Evolutionary conservation across 257 asterid species (phyloP).

Genomic region (Rhazya stricta): DNA sequence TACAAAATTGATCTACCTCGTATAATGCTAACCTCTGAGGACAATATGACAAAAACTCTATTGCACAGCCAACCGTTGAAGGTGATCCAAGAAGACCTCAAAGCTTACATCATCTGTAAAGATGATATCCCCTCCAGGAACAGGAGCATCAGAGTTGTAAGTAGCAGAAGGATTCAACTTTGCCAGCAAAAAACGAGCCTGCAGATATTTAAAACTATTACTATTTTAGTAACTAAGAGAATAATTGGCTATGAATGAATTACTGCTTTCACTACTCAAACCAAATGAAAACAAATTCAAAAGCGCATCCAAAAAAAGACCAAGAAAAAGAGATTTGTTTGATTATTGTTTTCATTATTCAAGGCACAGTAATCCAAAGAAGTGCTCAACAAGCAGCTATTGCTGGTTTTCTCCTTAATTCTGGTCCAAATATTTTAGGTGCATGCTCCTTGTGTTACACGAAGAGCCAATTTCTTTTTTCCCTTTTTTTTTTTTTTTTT

Average conservation of each 20-base stretch:
- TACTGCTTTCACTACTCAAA: background rate
- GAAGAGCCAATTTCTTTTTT: too few relatives aligned
- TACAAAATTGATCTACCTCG: slow-evolving; percentile 45
- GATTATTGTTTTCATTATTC: too few relatives aligned
- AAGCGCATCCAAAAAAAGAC: too few relatives aligned
- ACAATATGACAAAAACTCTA: slow-evolving; percentile 30
- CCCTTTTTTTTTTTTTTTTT: too few relatives aligned
- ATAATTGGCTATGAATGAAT: background rate
- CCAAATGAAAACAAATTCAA: background rate
- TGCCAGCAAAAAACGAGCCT: slow-evolving; percentile 97
- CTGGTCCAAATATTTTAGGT: background rate
- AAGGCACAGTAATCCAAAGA: background rate
- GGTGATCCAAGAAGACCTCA: slow-evolving; percentile 95
- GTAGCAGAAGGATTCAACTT: slow-evolving; percentile 98
- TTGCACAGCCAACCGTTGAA: slow-evolving; percentile 93
- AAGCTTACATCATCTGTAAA: slow-evolving; percentile 97
- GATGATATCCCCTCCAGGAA: slow-evolving; percentile 80
- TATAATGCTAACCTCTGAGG: slow-evolving; percentile 37
- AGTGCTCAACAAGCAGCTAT: background rate
- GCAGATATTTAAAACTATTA: slow-evolving; percentile 15
- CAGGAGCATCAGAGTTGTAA: slow-evolving; percentile 62
- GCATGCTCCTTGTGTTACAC: too few relatives aligned
- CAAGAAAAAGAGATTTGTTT: too few relatives aligned
- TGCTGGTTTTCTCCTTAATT: background rate
- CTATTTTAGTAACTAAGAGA: background rate